Evolutionary conservation across 176 grass and related monocot genomes (phyloP), one percentile per base, ranked within the genome.

Genomic region (Leersia perrieri): DNA sequence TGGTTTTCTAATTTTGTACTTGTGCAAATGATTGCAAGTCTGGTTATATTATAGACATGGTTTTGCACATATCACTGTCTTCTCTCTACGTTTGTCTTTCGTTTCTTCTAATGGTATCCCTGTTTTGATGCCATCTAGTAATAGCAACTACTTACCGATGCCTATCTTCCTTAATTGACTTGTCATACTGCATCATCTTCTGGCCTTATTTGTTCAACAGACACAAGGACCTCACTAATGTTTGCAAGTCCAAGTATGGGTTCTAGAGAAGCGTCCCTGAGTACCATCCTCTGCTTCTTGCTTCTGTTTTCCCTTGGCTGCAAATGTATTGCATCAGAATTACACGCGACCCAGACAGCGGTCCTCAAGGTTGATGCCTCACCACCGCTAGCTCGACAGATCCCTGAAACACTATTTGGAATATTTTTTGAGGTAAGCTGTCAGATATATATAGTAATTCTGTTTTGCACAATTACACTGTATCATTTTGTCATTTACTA

Each of bases 361-460:
- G 36, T 75, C 16, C 80, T 98, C 60, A 55, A 83, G 9, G 80
- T 98, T 68, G 81, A 94, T 85, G 90, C 95, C 51, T 89, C 92
- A 6, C 66, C 86, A 1, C 86, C 93, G 69, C 83, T 79, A 71
- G 83, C 82, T 36, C 42, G 33, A 29, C 78, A 89, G 60, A 94
- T 93, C 60, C 84, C 92, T 25, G 92, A 94, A 20, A 98, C 92
- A 20, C 55, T 98, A 18, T 98, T 98, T 79, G 95, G 95, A 30
- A 82, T 94, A 68, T 98, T 98, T 84, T 98, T 98, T 82, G 95
- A 98, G 95, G 95, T 98, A 69, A 79, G 87, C 1, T 7, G 20
- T 57, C 7, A 53, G 49, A 53, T n/a, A 53, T n/a, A 8, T 2
- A 32, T 1, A 13, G 35, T 39, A 68, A 33, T 76, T 72, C 22